A percentile compares a stretch with the other conserved stretches of the same genome.
Conservation (phyloP, 2,329 filamentous ascomycete genomes). For the Colletotrichum sublineola region DNA sequence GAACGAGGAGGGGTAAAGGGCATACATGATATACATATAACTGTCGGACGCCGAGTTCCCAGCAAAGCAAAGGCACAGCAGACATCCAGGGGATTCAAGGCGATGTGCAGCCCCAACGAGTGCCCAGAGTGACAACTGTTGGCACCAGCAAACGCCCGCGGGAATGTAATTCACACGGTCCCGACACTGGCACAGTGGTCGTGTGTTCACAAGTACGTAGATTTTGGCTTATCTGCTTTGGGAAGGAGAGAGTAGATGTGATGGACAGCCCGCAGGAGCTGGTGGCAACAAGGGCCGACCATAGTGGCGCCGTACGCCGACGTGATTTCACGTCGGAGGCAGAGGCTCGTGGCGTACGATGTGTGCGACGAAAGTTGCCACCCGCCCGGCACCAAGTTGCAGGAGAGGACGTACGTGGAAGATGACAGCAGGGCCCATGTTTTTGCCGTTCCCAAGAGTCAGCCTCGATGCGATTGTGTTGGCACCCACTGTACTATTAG, state of each 20-base stretch:
- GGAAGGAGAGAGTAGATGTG: neutral
- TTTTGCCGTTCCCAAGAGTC: neutral
- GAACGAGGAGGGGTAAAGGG: neutral
- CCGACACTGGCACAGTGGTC: neutral
- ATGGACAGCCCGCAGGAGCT: neutral
- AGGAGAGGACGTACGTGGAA: neutral
- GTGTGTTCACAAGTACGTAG: neutral
- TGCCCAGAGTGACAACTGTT: neutral
- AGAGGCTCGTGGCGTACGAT: neutral
- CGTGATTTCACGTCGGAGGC: conserved; percentile 1
- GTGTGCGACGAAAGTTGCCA: neutral
- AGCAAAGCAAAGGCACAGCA: neutral
- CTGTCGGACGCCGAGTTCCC: neutral
- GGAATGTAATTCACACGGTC: neutral
- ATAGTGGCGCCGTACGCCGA: neutral
- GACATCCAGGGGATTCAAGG: neutral
- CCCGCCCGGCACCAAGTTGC: neutral
- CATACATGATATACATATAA: neutral
- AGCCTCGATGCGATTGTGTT: neutral
- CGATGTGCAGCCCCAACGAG: neutral
- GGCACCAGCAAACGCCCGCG: neutral
- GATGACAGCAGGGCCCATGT: neutral
- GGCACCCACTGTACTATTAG: neutral
- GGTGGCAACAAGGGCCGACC: conserved; percentile 4
- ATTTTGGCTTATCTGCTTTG: neutral